These are phyloP conservation scores for Zea mays DNA, from an alignment of 176 grass and related monocot species.

Conservation along the genomic window Zm-B73-REFERENCE-NAM-5.0 NC_050096.1:168514001-168514500, in stretches of 20 bases:
- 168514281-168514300: background rate
- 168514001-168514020: background rate
- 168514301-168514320: background rate
- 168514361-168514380: conserved; percentile 54
- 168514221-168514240: conserved; percentile 91
- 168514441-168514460: conserved; percentile 97
- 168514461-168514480: conserved; percentile 76
- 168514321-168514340: background rate
- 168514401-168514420: conserved; percentile 93
- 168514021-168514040: conserved; percentile 12
- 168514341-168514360: background rate
- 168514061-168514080: background rate
- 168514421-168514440: conserved; percentile 93
- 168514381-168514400: conserved; percentile 95
- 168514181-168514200: conserved; percentile 67
- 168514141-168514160: conserved; percentile 94
- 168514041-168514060: background rate
- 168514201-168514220: conserved; percentile 96
- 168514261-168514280: conserved; percentile 57
- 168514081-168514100: background rate
- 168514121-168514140: conserved; percentile 68
- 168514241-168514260: conserved; percentile 90
- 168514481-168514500: conserved; percentile 2
- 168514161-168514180: conserved; percentile 77
- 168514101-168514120: conserved; percentile 58